These are phyloP conservation scores for Magnolia kwangsiensis DNA, from an alignment of 164 flowering plant species.

Conservation along the genomic window DNA sequence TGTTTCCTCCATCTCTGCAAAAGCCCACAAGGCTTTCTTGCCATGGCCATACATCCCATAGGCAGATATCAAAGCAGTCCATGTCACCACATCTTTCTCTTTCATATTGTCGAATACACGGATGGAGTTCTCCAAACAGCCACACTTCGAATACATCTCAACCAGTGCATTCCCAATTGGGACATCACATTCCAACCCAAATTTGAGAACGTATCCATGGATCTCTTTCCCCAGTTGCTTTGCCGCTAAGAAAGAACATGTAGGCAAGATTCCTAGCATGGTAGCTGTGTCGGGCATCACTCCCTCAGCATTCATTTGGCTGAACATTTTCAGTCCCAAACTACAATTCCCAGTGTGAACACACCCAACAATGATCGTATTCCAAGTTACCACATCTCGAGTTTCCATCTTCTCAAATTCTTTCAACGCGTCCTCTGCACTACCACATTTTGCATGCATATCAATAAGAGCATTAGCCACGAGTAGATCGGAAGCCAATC, in stretches of 20 bases:
- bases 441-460: slow-evolving; percentile 81
- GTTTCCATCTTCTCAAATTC: slow-evolving; percentile 19
- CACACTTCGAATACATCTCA: slow-evolving; percentile 62
- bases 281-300: slow-evolving; percentile 35
- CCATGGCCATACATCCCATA: slow-evolving; percentile 50
- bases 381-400: slow-evolving; percentile 56
- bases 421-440: slow-evolving; percentile 14
- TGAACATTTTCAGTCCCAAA: slow-evolving; percentile 34
- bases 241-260: slow-evolving; percentile 44
- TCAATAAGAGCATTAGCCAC: slow-evolving; percentile 62
- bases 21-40: slow-evolving; percentile 33
- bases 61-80: slow-evolving; percentile 44
- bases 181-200: slow-evolving; percentile 35
- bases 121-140: slow-evolving; percentile 33
- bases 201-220: slow-evolving; percentile 41
- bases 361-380: slow-evolving; percentile 43
- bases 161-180: slow-evolving; percentile 50
- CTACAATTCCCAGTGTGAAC: slow-evolving; percentile 30
- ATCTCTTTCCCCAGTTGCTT: slow-evolving; percentile 51
- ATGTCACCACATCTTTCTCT: slow-evolving; percentile 45
- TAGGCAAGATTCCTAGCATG: slow-evolving; percentile 36
- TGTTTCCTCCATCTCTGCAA: slow-evolving; percentile 27
- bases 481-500: slow-evolving; percentile 27
- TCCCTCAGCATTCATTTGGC: slow-evolving; percentile 40
- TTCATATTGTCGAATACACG: slow-evolving; percentile 37